Evolutionary conservation across 306 rosid species (phyloP).

Genomic region (Corylus americana): DNA sequence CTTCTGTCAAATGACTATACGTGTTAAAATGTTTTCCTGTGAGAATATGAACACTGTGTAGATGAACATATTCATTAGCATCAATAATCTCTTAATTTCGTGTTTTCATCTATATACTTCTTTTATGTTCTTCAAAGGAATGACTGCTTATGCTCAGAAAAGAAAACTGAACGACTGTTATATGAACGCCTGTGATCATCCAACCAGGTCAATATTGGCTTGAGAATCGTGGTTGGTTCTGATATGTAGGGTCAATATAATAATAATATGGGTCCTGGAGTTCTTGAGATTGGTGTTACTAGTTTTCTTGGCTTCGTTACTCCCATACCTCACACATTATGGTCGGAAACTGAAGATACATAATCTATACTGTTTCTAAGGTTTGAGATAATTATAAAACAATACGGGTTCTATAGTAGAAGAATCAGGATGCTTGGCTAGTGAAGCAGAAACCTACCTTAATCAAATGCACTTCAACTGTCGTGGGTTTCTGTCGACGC

Average conservation of each 20-base stretch:
- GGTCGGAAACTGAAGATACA: background rate
- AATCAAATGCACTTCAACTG: no score
- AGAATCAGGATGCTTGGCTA: background rate
- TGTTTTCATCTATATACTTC: background rate
- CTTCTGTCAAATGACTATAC: background rate
- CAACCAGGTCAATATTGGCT: background rate
- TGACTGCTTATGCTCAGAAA: no score
- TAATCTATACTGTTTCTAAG: background rate
- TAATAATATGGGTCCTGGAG: no score
- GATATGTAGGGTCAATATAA: background rate
- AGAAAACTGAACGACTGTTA: no score
- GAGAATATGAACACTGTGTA: background rate
- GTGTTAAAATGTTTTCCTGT: background rate
- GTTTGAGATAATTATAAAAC: background rate
- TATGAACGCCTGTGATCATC: no score
- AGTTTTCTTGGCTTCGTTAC: background rate
- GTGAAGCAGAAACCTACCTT: no score
- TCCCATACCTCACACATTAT: background rate
- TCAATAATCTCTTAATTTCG: slow-evolving; percentile 11
- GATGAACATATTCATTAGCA: background rate
- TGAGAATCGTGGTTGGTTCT: background rate
- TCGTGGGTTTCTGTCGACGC: no score
- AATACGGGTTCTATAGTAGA: background rate
- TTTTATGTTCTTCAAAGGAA: background rate
- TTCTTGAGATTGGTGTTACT: no score